Evolutionary conservation across 163 green algal species (phyloP).

Genomic region (Chlamydomonas reinhardtii): DNA sequence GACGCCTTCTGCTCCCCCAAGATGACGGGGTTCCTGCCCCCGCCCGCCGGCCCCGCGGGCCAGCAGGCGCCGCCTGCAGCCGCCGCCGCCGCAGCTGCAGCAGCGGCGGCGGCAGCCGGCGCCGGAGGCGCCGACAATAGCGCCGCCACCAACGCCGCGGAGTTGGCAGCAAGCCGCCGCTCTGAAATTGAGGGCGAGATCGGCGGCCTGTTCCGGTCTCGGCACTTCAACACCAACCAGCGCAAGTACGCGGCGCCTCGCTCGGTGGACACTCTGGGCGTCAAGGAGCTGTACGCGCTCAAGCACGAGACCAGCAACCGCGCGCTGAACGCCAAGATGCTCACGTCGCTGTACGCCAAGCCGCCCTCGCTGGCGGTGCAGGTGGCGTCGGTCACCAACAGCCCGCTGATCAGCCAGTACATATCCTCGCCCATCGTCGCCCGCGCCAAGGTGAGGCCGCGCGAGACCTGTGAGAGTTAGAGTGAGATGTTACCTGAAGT

Average conservation of each 20-base stretch:
- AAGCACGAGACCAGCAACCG: slow-evolving; percentile 73
- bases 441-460: slow-evolving; percentile 28
- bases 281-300: slow-evolving; percentile 68
- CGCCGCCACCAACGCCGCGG: slow-evolving; percentile 1
- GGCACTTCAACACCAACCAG: slow-evolving; percentile 67
- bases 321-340: slow-evolving; percentile 69
- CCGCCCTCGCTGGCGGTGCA: slow-evolving; percentile 53
- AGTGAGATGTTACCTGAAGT: too few species aligned
- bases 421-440: slow-evolving; percentile 63
- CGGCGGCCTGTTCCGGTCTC: slow-evolving; percentile 56
- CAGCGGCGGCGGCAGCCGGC: slow-evolving; percentile 21
- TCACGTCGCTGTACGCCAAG: slow-evolving; percentile 65
- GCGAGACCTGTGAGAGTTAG: too few species aligned
- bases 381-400: slow-evolving; percentile 61
- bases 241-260: slow-evolving; percentile 55
- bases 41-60: slow-evolving; percentile 4
- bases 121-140: slow-evolving; percentile 5
- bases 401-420: slow-evolving; percentile 59
- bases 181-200: slow-evolving; percentile 62
- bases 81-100: background rate
- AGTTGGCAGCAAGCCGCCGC: slow-evolving; percentile 44
- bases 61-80: background rate
- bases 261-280: slow-evolving; percentile 65
- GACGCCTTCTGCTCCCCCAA: slow-evolving; percentile 58
- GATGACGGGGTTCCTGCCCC: slow-evolving; percentile 27